Percentiles rank a stretch among this genome's conserved stretches.
phyloP scores from a whole-genome alignment of 768 basidiomycete species.

The Pleurotus ostreatus region DNA sequence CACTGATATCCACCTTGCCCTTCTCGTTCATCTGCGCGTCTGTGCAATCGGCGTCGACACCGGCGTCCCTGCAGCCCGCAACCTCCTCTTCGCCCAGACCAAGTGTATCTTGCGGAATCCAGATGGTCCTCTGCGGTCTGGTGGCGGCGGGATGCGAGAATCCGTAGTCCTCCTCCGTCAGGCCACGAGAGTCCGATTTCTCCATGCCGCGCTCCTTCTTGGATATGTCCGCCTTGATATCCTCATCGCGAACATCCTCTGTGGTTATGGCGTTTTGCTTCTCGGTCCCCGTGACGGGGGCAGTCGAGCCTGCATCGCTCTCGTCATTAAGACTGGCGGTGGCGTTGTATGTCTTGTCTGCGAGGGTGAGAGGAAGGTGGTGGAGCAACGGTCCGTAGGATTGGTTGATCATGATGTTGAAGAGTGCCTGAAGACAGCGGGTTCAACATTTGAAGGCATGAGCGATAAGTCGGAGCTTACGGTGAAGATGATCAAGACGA shows the following conservation, averaged over 20 bases:
- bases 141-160: conserved; percentile 87
- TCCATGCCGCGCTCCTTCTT: conserved; percentile 6
- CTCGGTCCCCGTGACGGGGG: background rate
- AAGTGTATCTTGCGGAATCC: conserved; percentile 78
- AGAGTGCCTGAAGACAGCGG: conserved; percentile 32
- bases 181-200: conserved; percentile 3
- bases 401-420: conserved; percentile 67
- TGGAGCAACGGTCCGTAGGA: conserved; percentile 78
- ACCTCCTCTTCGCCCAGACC: conserved; percentile 64
- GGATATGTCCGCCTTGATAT: conserved; percentile 2
- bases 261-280: background rate
- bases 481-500: conserved; percentile 81
- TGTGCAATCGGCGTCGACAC: conserved; percentile 43
- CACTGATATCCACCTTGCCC: conserved; percentile 54
- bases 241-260: conserved; percentile 11
- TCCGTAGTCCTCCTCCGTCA: conserved; percentile 46
- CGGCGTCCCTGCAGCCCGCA: conserved; percentile 43
- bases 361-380: conserved; percentile 75
- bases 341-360: conserved; percentile 57
- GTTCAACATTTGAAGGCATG: background rate
- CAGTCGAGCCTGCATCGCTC: conserved; percentile 1
- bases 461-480: conserved; percentile 36
- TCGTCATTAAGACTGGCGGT: conserved; percentile 1
- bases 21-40: conserved; percentile 58
- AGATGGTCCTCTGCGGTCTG: conserved; percentile 71